Base-by-base conservation (phyloP, 495 filamentous ascomycete species). In the Podospora pseudoanserina region DNA sequence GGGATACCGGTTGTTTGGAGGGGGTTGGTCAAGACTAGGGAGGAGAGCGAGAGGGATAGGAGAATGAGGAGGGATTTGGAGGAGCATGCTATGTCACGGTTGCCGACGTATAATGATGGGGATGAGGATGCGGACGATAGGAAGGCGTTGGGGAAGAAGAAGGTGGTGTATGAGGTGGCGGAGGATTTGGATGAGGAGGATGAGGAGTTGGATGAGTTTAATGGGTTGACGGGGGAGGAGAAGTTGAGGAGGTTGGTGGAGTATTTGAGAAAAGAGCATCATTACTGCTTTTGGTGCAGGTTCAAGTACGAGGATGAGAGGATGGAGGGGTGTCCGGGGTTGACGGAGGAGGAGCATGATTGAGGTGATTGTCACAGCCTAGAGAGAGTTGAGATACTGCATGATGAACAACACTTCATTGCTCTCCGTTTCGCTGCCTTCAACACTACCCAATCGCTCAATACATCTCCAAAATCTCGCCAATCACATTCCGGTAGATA, bases 201-300 rank as follows among this genome's bases (percentile, higher is more conserved):
- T 74, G 75, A 83, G 1, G 92, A 97, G 75, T 74, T 99, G 60
- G 90, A 93, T n/a, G 91, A 86, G 55, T 98, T 97, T 71, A 89
- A 93, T 71, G 84, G 83, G 5, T 78, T 94, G 4, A 83, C 86
- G 3, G 81, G 84, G 1, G 81, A 79, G 2, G 90, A 96, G 71
- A 85, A 84, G 69, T 75, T 97, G 63, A 74, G 79, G 15, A 86
- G 78, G 65, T 74, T 97, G 11, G 86, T 95, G 13, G 71, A 77
- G 26, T 88, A 90, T 76, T 74, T 99, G 54, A 85, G 94, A 26
- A 81, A 88, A 32, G 86, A 83, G 71, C 84, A 91, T 72, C 78
- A 83, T 55, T 99, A 99, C 76, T 99, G 95, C 81, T 97, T 97
- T 77, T 99, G 93, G 93, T 99, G 95, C 76, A 97, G 97, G 76